A percentile compares a stretch with the other conserved stretches of the same genome.
Conservation (phyloP, 1,284 basidiomycete genomes). For the Apiotrichum domesticum region DNA sequence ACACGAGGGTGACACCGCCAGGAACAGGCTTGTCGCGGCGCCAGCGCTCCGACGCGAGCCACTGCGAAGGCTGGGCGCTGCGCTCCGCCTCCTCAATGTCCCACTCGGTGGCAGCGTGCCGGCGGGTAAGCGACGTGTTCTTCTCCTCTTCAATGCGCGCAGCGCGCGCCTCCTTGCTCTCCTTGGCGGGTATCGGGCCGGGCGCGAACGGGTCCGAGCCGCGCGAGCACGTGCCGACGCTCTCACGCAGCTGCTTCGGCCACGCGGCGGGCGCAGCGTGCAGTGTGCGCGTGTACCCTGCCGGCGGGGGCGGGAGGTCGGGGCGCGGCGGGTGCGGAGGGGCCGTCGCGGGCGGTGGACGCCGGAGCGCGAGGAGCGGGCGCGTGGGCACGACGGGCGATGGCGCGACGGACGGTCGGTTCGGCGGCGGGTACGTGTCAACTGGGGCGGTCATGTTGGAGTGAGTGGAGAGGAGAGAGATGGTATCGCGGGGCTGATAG, state of each 20-base stretch:
- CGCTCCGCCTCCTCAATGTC: slow-evolving; percentile 1
- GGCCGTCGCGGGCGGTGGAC: slow-evolving; percentile 7
- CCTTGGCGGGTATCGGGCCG: slow-evolving; percentile 5
- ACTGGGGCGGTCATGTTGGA: not conserved
- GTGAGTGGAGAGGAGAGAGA: no score
- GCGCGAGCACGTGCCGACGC: slow-evolving; percentile 30
- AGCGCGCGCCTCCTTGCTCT: slow-evolving; percentile 31
- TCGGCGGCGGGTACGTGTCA: not conserved
- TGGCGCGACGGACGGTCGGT: slow-evolving; percentile 1
- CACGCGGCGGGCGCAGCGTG: slow-evolving; percentile 53
- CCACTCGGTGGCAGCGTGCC: slow-evolving; percentile 8
- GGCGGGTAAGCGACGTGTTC: slow-evolving; percentile 3
- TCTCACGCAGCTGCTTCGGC: slow-evolving; percentile 3
- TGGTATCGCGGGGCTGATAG: no score
- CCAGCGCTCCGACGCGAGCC: slow-evolving; percentile 22
- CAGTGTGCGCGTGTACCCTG: slow-evolving; percentile 52
- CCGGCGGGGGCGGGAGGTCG: slow-evolving; percentile 33
- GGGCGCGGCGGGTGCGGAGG: slow-evolving; percentile 9
- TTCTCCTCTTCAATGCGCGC: slow-evolving; percentile 22
- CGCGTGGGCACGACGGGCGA: not conserved
- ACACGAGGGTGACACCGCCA: slow-evolving; percentile 59
- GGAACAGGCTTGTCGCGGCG: slow-evolving; percentile 11
- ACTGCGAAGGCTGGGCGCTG: slow-evolving; percentile 44
- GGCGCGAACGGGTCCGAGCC: slow-evolving; percentile 14
- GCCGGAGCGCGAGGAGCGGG: not conserved